Evolutionary conservation across 2,329 filamentous ascomycete species (phyloP).

Genomic region (Sporothrix curviconia): DNA sequence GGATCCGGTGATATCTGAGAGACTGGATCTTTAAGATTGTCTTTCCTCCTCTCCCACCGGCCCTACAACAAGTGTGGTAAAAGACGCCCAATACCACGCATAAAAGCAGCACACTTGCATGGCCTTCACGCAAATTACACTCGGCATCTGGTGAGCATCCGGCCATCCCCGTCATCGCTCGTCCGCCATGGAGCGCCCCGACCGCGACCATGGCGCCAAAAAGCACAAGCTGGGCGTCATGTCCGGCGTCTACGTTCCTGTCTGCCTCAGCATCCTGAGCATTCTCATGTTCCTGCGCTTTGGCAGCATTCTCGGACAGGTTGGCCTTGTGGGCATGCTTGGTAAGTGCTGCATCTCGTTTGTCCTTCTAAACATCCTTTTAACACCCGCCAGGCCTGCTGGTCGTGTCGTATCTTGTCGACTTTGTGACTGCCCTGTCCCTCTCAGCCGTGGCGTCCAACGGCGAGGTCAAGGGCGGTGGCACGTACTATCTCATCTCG

Average conservation of each 20-base stretch:
- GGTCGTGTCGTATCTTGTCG: conserved; percentile 67
- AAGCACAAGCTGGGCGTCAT: conserved; percentile 65
- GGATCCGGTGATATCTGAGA: too few relatives aligned
- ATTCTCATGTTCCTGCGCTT: conserved; percentile 92
- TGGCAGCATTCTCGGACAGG: conserved; percentile 74
- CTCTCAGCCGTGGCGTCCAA: conserved; percentile 86
- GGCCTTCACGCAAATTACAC: background rate
- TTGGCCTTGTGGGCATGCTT: conserved; percentile 72
- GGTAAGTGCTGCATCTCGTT: conserved; percentile 41
- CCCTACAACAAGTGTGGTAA: too few relatives aligned
- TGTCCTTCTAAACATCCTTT: background rate
- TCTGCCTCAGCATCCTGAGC: conserved; percentile 81
- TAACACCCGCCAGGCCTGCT: conserved; percentile 52
- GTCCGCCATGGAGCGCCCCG: conserved; percentile 27
- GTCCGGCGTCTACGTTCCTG: conserved; percentile 77
- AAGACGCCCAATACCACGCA: too few relatives aligned
- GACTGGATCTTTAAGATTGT: too few relatives aligned
- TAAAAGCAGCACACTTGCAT: conserved; percentile 2
- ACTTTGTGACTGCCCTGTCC: conserved; percentile 78
- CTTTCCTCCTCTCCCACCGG: background rate
- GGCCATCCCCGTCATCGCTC: background rate
- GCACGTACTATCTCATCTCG: conserved; percentile 84
- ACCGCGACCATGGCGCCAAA: conserved; percentile 24
- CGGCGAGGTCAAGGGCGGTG: conserved; percentile 79
- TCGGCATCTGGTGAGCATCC: conserved; percentile 1